phyloP scores from a whole-genome alignment of 2,329 filamentous ascomycete species.

The Botrytis tulipae region DNA sequence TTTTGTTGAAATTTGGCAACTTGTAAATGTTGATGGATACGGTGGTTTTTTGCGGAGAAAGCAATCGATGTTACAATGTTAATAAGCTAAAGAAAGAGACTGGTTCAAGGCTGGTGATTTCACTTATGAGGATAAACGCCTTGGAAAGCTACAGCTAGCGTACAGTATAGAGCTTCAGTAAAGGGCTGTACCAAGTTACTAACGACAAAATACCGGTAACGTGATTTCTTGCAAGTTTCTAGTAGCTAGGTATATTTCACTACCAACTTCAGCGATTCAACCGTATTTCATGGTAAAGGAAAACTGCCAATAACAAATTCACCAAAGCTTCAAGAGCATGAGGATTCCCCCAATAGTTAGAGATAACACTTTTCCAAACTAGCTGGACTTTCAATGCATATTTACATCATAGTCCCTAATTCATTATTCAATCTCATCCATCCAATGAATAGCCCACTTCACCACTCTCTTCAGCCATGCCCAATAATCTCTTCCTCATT shows the following conservation, averaged over 20 bases:
- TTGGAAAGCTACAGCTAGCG: background rate
- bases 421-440: conserved; percentile 41
- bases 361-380: too few species aligned
- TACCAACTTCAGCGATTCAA: too few species aligned
- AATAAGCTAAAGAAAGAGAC: background rate
- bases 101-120: background rate
- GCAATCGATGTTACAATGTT: background rate
- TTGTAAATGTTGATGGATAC: background rate
- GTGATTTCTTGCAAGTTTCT: background rate
- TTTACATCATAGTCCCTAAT: background rate
- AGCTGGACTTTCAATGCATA: background rate
- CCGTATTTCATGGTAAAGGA: background rate
- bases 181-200: background rate
- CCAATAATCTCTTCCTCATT: conserved; percentile 63
- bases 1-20: background rate
- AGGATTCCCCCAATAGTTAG: background rate
- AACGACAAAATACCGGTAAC: too few species aligned
- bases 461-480: conserved; percentile 58
- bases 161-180: background rate
- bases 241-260: background rate
- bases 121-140: background rate
- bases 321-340: background rate
- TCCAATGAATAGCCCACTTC: conserved; percentile 63
- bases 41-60: background rate
- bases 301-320: background rate